These are phyloP conservation scores for Herpetomonas samuelpessoai DNA, from an alignment of 208 protist genomes.

Conservation along the genomic window DNA sequence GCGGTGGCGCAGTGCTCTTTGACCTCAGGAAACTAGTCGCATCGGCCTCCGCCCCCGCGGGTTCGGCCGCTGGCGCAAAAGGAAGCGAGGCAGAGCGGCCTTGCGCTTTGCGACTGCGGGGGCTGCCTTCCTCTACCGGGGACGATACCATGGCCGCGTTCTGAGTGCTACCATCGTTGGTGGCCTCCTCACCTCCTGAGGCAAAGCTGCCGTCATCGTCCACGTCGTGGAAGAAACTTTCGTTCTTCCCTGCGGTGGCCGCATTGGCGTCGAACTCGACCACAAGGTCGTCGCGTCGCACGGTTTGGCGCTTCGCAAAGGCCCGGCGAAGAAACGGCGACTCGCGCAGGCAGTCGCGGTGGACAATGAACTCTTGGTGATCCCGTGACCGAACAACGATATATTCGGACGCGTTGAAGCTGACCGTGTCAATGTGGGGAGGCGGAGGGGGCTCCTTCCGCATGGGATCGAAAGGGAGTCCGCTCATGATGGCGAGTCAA, in stretches of 20 bases:
- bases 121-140: neutral
- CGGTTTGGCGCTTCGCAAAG: constrained; percentile 25
- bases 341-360: constrained; percentile 39
- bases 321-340: constrained; percentile 45
- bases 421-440: constrained; percentile 66
- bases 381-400: constrained; percentile 33
- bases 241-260: neutral
- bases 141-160: neutral
- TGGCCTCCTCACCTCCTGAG: neutral
- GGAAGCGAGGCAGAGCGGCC: neutral
- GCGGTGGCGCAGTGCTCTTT: neutral
- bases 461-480: constrained; percentile 81
- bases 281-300: constrained; percentile 13
- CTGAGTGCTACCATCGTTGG: neutral
- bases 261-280: constrained; percentile 15
- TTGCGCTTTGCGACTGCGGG: neutral
- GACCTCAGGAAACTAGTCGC: neutral
- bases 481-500: no score
- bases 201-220: neutral
- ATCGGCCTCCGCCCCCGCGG: neutral
- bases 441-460: constrained; percentile 79
- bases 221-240: neutral
- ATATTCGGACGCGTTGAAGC: constrained; percentile 61
- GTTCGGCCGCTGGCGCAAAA: neutral
- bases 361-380: constrained; percentile 36